Evolutionary conservation across 495 filamentous ascomycete species (phyloP).

Genomic region (Tuber calosporum): DNA sequence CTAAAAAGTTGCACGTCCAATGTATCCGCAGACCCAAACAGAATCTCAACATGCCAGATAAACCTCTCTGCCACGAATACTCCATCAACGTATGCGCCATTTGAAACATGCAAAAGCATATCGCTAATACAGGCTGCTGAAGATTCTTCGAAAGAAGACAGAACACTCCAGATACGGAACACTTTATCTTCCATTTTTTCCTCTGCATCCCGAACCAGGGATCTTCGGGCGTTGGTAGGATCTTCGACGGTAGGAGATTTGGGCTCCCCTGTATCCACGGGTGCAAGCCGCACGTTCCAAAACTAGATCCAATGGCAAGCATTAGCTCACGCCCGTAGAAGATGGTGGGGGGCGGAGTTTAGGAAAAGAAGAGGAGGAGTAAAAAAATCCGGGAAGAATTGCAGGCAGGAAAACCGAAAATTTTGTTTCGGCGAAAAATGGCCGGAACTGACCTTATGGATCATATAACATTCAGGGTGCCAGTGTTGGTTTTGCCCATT

Average conservation of each 20-base stretch:
- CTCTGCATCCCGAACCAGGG: slow-evolving; percentile 71
- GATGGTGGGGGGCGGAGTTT: neutral
- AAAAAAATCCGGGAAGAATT: slow-evolving; percentile 14
- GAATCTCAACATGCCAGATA: slow-evolving; percentile 88
- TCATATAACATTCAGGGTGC: slow-evolving; percentile 99
- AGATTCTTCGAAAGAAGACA: slow-evolving; percentile 95
- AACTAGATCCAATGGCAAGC: slow-evolving; percentile 48
- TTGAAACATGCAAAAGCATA: slow-evolving; percentile 98
- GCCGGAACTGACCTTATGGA: slow-evolving; percentile 61
- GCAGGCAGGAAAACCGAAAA: slow-evolving; percentile 10
- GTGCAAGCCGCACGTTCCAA: slow-evolving; percentile 87
- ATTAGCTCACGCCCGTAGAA: slow-evolving; percentile 19
- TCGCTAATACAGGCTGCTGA: slow-evolving; percentile 98
- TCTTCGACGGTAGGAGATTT: slow-evolving; percentile 50
- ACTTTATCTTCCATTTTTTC: slow-evolving; percentile 97
- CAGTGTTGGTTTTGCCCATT: slow-evolving; percentile 98
- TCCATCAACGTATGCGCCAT: slow-evolving; percentile 90
- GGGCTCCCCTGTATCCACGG: slow-evolving; percentile 46
- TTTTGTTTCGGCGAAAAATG: neutral
- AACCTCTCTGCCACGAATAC: slow-evolving; percentile 95
- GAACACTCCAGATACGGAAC: slow-evolving; percentile 93
- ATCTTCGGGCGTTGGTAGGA: slow-evolving; percentile 67
- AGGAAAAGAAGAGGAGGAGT: neutral
- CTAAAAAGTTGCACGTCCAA: slow-evolving; percentile 64
- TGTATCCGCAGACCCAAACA: slow-evolving; percentile 82